Evolutionary conservation across 2,329 filamentous ascomycete genomes (phyloP).

Genomic region (Blastomyces percursus): DNA sequence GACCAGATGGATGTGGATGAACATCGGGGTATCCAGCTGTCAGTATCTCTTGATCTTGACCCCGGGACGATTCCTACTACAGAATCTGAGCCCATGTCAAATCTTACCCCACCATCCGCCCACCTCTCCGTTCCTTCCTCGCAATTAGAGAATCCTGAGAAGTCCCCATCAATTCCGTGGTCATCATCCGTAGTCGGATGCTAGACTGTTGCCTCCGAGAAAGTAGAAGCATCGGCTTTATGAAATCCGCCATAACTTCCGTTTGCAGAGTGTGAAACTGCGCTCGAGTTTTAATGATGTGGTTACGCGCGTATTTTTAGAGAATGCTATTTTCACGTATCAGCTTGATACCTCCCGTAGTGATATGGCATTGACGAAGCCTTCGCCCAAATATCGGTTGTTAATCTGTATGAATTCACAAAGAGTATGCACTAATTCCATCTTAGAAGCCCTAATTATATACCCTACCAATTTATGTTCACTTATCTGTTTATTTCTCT

Average conservation of each 20-base stretch:
- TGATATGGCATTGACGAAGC: background rate
- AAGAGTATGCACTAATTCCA: background rate
- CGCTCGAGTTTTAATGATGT: background rate
- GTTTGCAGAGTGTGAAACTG: background rate
- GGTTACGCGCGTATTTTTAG: background rate
- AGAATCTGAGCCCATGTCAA: background rate
- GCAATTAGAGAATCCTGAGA: background rate
- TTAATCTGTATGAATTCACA: background rate
- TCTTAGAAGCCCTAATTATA: background rate
- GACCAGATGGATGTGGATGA: slow-evolving; percentile 6
- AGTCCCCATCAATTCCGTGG: background rate
- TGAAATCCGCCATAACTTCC: background rate
- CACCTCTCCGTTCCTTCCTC: background rate
- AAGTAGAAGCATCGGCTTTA: background rate
- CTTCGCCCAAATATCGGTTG: background rate
- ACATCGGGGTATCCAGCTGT: background rate
- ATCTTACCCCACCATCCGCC: background rate
- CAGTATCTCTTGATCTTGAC: slow-evolving; percentile 2
- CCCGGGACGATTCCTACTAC: background rate
- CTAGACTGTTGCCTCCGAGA: background rate
- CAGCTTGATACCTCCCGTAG: background rate
- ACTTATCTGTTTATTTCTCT: background rate
- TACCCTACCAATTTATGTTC: background rate
- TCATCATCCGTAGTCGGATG: background rate
- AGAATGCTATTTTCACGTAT: background rate